These are phyloP conservation scores for Colletotrichum trifolii DNA, from an alignment of 2,329 filamentous ascomycete genomes.

Conservation along the genomic window DNA sequence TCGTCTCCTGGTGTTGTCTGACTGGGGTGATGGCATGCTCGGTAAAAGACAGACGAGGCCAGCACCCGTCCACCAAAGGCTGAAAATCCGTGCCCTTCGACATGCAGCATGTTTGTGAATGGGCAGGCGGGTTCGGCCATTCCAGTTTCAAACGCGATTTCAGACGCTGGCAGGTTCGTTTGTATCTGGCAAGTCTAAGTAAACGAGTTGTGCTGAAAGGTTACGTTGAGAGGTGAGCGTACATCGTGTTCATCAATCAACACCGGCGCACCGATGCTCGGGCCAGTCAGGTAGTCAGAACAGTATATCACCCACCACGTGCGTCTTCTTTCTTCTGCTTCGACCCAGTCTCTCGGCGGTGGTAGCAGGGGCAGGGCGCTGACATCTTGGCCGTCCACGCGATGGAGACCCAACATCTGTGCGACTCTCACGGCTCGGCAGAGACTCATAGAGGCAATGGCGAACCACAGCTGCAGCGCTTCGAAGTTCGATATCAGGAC, in stretches of 20 bases:
- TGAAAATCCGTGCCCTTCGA: conserved; percentile 61
- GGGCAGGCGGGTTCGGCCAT: conserved; percentile 62
- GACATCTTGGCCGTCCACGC: conserved; percentile 67
- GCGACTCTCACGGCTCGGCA: conserved; percentile 69
- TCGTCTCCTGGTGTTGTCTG: conserved; percentile 67
- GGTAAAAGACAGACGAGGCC: conserved; percentile 67
- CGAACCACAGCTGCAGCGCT: conserved; percentile 76
- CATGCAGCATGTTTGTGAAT: conserved; percentile 60
- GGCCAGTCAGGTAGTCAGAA: conserved; percentile 40
- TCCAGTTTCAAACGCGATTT: conserved; percentile 69
- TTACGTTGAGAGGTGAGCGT: background rate
- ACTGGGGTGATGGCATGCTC: conserved; percentile 70
- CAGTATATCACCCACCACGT: conserved; percentile 76
- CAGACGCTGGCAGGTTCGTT: conserved; percentile 71
- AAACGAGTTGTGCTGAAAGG: background rate
- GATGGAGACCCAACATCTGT: conserved; percentile 76
- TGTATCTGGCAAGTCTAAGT: conserved; percentile 51
- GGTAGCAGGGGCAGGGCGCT: conserved; percentile 74
- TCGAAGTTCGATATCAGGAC: conserved; percentile 70
- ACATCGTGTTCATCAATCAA: conserved; percentile 72
- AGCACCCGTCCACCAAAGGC: conserved; percentile 69
- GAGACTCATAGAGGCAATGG: conserved; percentile 73
- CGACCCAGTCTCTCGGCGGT: conserved; percentile 73
- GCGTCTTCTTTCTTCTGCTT: conserved; percentile 73
- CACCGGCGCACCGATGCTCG: conserved; percentile 76